phyloP scores from a whole-genome alignment of 192 early-diverging fungal species.

The Coemansia sp. region DNA sequence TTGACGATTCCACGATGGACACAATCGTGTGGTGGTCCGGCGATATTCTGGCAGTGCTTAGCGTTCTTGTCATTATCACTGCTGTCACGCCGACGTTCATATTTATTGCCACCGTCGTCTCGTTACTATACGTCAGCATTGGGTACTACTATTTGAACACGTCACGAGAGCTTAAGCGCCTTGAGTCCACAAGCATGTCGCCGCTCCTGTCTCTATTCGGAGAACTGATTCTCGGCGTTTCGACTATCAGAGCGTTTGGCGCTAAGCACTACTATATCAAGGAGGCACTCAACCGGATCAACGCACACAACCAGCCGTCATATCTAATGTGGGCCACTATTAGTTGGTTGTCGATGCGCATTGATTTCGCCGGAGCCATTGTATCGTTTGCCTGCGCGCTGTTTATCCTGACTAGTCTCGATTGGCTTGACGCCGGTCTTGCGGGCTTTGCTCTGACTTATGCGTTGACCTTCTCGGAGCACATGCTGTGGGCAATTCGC shows the following conservation, averaged over 20 bases:
- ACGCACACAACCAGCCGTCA: constrained; percentile 81
- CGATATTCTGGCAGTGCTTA: constrained; percentile 56
- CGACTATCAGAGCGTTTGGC: constrained; percentile 85
- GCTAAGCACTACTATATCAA: constrained; percentile 66
- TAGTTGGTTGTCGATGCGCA: constrained; percentile 83
- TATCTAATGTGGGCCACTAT: constrained; percentile 82
- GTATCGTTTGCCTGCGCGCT: constrained; percentile 72
- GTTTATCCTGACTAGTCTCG: constrained; percentile 57
- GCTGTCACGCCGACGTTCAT: constrained; percentile 72
- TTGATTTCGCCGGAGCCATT: constrained; percentile 71
- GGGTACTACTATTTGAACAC: constrained; percentile 70
- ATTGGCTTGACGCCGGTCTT: constrained; percentile 75
- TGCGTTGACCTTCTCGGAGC: constrained; percentile 76
- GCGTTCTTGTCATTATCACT: constrained; percentile 63
- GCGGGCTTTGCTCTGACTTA: constrained; percentile 84
- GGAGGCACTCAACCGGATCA: constrained; percentile 60
- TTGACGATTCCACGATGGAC: constrained; percentile 68
- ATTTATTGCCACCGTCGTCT: constrained; percentile 62
- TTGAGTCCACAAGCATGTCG: constrained; percentile 73
- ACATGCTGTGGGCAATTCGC: constrained; percentile 79
- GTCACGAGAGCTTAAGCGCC: constrained; percentile 85
- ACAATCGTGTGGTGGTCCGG: constrained; percentile 56
- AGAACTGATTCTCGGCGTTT: constrained; percentile 74
- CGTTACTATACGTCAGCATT: constrained; percentile 62
- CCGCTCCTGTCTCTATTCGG: constrained; percentile 80